A percentile compares a stretch with the other conserved stretches of the same genome.
phyloP scores from a whole-genome alignment of 2,329 filamentous ascomycete genomes.

The Rutstroemia sydowiana region DNA sequence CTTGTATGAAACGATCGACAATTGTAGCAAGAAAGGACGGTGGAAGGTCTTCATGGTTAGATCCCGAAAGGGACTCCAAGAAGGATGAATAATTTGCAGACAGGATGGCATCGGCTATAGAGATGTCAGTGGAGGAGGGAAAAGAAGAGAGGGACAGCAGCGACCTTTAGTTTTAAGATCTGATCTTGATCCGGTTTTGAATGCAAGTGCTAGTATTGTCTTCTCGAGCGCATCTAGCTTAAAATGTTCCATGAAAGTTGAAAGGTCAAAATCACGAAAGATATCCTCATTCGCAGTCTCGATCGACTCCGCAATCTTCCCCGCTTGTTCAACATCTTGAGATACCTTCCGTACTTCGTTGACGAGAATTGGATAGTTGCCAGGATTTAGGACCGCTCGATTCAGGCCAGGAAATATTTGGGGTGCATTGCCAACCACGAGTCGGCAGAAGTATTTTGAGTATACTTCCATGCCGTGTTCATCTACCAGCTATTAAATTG shows the following conservation, averaged over 20 bases:
- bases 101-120: conserved; percentile 77
- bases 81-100: conserved; percentile 73
- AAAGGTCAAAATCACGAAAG: conserved; percentile 94
- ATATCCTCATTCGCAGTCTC: conserved; percentile 86
- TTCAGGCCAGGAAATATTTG: conserved; percentile 81
- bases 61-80: conserved; percentile 64
- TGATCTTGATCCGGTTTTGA: conserved; percentile 71
- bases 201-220: conserved; percentile 79
- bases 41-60: conserved; percentile 57
- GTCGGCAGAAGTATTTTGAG: conserved; percentile 87
- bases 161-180: conserved; percentile 87
- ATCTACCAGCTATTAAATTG: conserved; percentile 66
- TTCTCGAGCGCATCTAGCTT: conserved; percentile 84
- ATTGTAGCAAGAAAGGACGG: conserved; percentile 69
- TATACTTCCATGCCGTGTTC: conserved; percentile 99
- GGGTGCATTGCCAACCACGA: conserved; percentile 83
- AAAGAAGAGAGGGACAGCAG: conserved; percentile 12
- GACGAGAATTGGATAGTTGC: conserved; percentile 75
- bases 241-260: conserved; percentile 93
- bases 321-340: conserved; percentile 72
- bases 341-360: conserved; percentile 82
- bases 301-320: conserved; percentile 88
- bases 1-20: conserved; percentile 78
- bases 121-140: conserved; percentile 11
- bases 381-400: conserved; percentile 65